phyloP scores from a whole-genome alignment of 306 rosid genomes.

The Trichosanthes truncata region DNA sequence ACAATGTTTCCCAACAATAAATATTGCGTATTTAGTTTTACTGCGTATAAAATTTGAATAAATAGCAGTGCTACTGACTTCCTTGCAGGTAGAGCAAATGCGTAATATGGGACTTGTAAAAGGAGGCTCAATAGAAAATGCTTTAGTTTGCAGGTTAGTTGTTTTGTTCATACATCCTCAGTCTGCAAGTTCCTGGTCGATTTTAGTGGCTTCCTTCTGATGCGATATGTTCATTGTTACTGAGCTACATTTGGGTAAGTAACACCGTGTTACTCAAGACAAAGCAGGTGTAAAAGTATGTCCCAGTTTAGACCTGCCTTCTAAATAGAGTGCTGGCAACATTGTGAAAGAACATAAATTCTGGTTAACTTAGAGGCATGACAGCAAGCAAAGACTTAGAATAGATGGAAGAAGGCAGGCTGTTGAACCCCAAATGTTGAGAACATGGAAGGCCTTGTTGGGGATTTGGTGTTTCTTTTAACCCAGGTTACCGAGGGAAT shows the following conservation, averaged over 20 bases:
- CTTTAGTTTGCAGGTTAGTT: constrained; percentile 73
- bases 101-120: constrained; percentile 65
- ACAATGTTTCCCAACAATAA: neutral
- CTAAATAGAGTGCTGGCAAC: neutral
- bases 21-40: neutral
- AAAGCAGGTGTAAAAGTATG: neutral
- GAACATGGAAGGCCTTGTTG: neutral
- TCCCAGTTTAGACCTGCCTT: neutral
- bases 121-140: constrained; percentile 79
- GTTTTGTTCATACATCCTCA: constrained; percentile 9
- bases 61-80: neutral
- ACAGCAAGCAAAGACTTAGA: neutral
- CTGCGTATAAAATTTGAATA: neutral
- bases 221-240: neutral
- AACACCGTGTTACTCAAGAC: neutral
- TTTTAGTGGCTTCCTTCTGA: neutral
- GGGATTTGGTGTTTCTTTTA: neutral
- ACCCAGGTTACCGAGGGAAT: neutral
- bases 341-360: neutral
- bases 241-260: neutral
- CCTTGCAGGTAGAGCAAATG: constrained; percentile 68
- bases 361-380: neutral
- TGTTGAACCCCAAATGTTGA: neutral
- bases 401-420: neutral
- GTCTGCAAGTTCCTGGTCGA: neutral